These are phyloP conservation scores for Zoysia pacifica DNA, from an alignment of 176 grass and related monocot genomes.

Conservation along the genomic window DNA sequence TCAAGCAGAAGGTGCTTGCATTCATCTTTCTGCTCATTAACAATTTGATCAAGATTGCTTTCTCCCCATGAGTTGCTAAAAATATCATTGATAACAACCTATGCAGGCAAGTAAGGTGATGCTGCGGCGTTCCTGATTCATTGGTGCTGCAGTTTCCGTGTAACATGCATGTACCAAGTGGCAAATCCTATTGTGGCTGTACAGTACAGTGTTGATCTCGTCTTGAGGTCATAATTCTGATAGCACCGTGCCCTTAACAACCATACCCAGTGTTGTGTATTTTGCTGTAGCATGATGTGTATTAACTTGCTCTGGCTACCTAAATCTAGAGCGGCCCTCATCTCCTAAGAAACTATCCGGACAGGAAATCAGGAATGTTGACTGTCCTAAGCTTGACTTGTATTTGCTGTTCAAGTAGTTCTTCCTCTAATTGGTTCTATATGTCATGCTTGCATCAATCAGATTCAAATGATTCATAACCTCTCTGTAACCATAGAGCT, in stretches of 20 bases:
- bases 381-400: neutral
- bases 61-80: neutral
- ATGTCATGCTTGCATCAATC: neutral
- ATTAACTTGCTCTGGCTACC: neutral
- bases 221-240: slow-evolving; percentile 34
- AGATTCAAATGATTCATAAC: neutral
- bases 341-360: neutral
- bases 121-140: neutral
- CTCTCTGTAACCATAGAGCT: neutral
- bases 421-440: neutral
- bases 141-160: neutral
- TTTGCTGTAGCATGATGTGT: neutral
- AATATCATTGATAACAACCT: neutral
- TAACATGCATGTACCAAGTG: slow-evolving; percentile 11
- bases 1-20: slow-evolving; percentile 51
- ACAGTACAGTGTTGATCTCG: slow-evolving; percentile 13
- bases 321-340: neutral
- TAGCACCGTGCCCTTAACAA: neutral
- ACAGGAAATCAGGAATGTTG: neutral
- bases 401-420: neutral
- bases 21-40: neutral
- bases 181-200: neutral
- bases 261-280: neutral
- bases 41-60: neutral
- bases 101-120: slow-evolving; percentile 39